Base-by-base conservation (phyloP, 2,329 filamentous ascomycete species). In the Calonectria multiphialidica region DNA sequence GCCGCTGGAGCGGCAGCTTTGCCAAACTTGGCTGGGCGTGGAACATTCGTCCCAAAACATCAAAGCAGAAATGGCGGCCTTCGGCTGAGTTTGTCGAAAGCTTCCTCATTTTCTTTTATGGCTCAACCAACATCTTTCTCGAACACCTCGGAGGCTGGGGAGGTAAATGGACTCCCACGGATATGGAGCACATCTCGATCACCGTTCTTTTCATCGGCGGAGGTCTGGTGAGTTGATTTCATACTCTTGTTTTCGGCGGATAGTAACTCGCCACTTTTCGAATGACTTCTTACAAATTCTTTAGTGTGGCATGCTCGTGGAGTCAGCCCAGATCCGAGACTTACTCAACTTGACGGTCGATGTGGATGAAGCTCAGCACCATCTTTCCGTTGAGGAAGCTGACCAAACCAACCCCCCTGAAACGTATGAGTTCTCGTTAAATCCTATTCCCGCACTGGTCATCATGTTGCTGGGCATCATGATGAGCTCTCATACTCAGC, bases 201-300 rank as follows among this genome's bases (percentile, higher is more conserved):
- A 96, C 96, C 0, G 88, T 98, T 57, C 91, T 98, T 82, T 98
- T 98, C 86, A 94, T 98, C 74, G 96, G 96, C 67, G 96, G 96
- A 76, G 96, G 97, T 57, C 81, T 98, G 84, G 93, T 95, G 84
- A 88, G 91, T 87, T 37, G 5, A 21, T 10, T 44, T 7, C 16
- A 9, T 9, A 18, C 12, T 28, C 18, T 13, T 12, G 12, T 6
- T 37, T 15, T 15, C 3, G 13, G 13, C 35, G 40, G 9, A 5
- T 6, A 40, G 5, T 2, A n/a, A 18, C 47, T 10, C 2, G 8
- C 18, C 7, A n/a, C 42, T 35, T n/a, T 25, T n/a, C 74, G 44
- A 23, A 37, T 13, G 10, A n/a, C 50, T 44, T 47, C 76, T 86
- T 61, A 81, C 75, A 40, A 37, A n/a, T 44, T 23, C 42, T n/a